Percentiles rank a stretch among this genome's conserved stretches.
Evolutionary conservation across 2,329 filamentous ascomycete genomes (phyloP).

Genomic region (Didymella arachidicola): DNA sequence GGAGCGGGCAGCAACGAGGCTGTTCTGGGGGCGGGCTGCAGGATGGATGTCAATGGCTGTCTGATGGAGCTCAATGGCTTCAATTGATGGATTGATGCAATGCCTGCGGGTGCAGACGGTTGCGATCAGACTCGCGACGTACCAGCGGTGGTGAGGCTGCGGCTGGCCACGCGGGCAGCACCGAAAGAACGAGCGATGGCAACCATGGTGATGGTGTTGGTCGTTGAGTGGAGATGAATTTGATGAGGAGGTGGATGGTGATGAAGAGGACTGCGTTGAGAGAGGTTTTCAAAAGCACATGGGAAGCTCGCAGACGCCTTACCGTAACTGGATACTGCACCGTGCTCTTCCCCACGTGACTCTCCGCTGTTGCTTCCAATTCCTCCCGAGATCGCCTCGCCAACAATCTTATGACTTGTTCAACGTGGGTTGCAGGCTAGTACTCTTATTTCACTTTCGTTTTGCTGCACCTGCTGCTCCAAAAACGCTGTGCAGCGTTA

Average conservation of each 20-base stretch:
- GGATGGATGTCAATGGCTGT: slow-evolving; percentile 46
- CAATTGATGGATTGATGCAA: slow-evolving; percentile 31
- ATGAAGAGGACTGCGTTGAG: slow-evolving; percentile 14
- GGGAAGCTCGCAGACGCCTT: slow-evolving; percentile 32
- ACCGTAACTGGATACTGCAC: slow-evolving; percentile 21
- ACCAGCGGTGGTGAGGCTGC: slow-evolving; percentile 51
- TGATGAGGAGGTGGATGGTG: slow-evolving; percentile 27
- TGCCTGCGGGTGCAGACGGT: slow-evolving; percentile 45
- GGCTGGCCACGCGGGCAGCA: slow-evolving; percentile 52
- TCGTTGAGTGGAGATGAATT: slow-evolving; percentile 53
- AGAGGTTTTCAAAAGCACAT: slow-evolving; percentile 10
- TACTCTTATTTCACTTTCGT: background rate
- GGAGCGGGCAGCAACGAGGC: slow-evolving; percentile 51
- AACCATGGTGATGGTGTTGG: slow-evolving; percentile 51
- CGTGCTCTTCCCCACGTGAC: slow-evolving; percentile 15
- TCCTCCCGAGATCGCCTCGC: slow-evolving; percentile 21
- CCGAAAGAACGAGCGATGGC: slow-evolving; percentile 52
- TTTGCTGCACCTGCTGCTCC: no score
- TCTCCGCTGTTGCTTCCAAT: slow-evolving; percentile 9
- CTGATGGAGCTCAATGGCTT: slow-evolving; percentile 41
- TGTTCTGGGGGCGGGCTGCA: slow-evolving; percentile 49
- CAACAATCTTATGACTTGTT: slow-evolving; percentile 19
- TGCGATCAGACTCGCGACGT: slow-evolving; percentile 32
- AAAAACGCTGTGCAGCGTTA: background rate
- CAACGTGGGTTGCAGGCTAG: background rate